phyloP scores from a whole-genome alignment of 768 basidiomycete species.

The Gyrodon lividus region DNA sequence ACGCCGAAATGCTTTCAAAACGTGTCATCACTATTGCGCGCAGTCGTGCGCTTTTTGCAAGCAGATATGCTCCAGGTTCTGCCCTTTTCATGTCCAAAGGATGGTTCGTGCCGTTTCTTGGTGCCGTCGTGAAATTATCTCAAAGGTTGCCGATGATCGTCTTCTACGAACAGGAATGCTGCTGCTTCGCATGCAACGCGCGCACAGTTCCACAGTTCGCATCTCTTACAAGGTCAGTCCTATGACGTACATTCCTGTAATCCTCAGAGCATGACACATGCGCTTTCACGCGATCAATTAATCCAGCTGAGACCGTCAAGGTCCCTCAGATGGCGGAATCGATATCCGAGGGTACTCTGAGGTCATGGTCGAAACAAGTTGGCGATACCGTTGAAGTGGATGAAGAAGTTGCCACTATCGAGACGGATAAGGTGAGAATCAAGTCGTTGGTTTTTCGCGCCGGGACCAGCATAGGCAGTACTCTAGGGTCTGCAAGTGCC shows the following conservation, averaged over 20 bases:
- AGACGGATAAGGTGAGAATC: slow-evolving; percentile 89
- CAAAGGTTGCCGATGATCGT: slow-evolving; percentile 4
- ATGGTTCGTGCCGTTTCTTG: slow-evolving; percentile 40
- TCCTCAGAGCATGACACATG: slow-evolving; percentile 11
- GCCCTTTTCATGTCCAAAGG: slow-evolving; percentile 41
- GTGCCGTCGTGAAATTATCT: slow-evolving; percentile 1
- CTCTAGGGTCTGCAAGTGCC: neutral
- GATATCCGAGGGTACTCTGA: slow-evolving; percentile 95
- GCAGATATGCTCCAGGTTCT: slow-evolving; percentile 30
- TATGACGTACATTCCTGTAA: slow-evolving; percentile 15
- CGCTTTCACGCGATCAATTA: slow-evolving; percentile 4
- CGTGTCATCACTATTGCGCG: slow-evolving; percentile 65
- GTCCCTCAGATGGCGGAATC: slow-evolving; percentile 99
- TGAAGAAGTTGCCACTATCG: slow-evolving; percentile 96
- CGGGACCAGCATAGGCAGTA: neutral
- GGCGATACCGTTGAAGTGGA: slow-evolving; percentile 89
- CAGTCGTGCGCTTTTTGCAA: slow-evolving; percentile 49
- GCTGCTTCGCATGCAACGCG: slow-evolving; percentile 46
- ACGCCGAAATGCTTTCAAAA: slow-evolving; percentile 62
- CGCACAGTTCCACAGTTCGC: slow-evolving; percentile 69
- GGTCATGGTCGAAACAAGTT: slow-evolving; percentile 90
- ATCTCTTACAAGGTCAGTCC: slow-evolving; percentile 62
- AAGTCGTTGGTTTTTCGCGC: neutral
- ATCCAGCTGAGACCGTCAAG: slow-evolving; percentile 82
- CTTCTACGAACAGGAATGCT: slow-evolving; percentile 38